Conservation (phyloP, 2,329 filamentous ascomycete genomes). For the Fusarium sp. region DNA sequence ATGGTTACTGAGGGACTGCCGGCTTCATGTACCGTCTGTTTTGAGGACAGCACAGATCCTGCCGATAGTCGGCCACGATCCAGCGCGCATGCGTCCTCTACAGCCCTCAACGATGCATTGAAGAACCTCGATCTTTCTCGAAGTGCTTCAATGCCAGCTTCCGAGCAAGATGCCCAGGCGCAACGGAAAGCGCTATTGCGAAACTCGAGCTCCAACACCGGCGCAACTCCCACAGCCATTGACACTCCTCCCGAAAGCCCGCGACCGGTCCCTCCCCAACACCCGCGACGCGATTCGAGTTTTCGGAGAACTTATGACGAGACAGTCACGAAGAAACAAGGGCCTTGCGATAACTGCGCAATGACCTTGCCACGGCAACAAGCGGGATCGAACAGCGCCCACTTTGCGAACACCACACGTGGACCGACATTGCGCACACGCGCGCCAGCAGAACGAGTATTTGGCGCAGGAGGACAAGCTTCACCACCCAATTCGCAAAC, state of each 20-base stretch:
- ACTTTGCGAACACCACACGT: constrained; percentile 56
- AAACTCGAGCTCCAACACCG: constrained; percentile 53
- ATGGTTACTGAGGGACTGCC: constrained; percentile 77
- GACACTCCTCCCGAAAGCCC: constrained; percentile 72
- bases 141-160: constrained; percentile 58
- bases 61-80: constrained; percentile 56
- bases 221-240: constrained; percentile 57
- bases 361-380: constrained; percentile 68
- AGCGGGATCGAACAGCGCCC: constrained; percentile 43
- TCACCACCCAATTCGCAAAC: constrained; percentile 67
- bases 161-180: constrained; percentile 60
- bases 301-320: constrained; percentile 75
- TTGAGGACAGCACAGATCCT: constrained; percentile 56
- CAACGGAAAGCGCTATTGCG: constrained; percentile 59
- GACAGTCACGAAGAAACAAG: constrained; percentile 72
- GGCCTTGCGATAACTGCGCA: constrained; percentile 76
- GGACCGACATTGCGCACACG: constrained; percentile 71
- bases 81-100: constrained; percentile 54
- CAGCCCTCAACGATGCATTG: constrained; percentile 61
- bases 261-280: constrained; percentile 54
- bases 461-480: constrained; percentile 59
- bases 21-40: constrained; percentile 70
- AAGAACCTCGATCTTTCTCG: constrained; percentile 62
- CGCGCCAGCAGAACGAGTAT: constrained; percentile 70
- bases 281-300: constrained; percentile 66